These are phyloP conservation scores for Coemansia sp. DNA, from an alignment of 192 early-diverging fungal genomes.

Conservation along the genomic window DNA sequence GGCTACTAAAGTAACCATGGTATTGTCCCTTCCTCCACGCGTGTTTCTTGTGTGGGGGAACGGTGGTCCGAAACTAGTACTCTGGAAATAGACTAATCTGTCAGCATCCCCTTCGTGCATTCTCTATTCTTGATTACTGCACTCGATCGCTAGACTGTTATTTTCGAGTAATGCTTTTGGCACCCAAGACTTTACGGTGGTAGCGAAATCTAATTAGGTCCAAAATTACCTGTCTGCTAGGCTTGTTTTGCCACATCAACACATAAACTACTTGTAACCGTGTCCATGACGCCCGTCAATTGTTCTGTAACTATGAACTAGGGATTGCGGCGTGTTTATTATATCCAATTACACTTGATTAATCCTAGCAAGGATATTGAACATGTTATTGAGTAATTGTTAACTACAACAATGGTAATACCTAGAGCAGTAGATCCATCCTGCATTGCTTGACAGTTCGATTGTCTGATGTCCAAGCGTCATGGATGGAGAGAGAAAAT, in stretches of 20 bases:
- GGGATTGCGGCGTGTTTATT: background rate
- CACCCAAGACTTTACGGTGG: background rate
- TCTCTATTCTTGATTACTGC: background rate
- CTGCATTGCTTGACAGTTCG: background rate
- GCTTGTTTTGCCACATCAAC: background rate
- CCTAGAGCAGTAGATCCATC: background rate
- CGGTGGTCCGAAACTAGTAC: background rate
- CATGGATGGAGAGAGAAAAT: conserved; percentile 1
- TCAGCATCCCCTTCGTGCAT: background rate
- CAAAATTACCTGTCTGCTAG: background rate
- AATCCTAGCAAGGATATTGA: background rate
- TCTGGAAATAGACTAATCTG: background rate
- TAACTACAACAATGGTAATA: background rate
- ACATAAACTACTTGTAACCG: background rate
- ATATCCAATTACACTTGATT: background rate
- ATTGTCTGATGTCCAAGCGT: background rate
- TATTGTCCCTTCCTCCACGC: background rate
- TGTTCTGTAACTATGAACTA: background rate
- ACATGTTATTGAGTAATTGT: background rate
- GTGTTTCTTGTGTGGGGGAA: background rate
- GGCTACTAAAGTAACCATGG: background rate
- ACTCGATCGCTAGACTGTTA: background rate
- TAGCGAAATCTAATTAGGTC: background rate
- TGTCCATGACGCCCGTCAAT: background rate
- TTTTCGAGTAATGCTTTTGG: background rate